A percentile compares a stretch with the other conserved stretches of the same genome.
Conservation (phyloP, 805 yeast genomes). For the Candida dajiaensis region DNA sequence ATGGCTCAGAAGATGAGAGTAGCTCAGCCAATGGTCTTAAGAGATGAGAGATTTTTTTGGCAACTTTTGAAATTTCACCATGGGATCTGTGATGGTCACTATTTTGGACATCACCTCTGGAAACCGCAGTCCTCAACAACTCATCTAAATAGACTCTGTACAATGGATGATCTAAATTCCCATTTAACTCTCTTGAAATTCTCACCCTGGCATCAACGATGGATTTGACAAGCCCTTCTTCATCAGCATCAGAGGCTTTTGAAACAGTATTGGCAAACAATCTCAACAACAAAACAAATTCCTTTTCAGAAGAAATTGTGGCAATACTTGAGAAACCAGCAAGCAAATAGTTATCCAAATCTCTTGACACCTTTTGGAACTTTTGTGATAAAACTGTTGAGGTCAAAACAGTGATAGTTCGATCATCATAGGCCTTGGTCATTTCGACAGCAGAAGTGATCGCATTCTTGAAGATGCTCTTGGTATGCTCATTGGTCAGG, state of each 20-base stretch:
- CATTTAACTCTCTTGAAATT: conserved; percentile 31
- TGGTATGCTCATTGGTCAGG: conserved; percentile 6
- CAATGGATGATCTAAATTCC: conserved; percentile 34
- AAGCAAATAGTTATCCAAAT: conserved; percentile 49
- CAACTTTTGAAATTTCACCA: conserved; percentile 62
- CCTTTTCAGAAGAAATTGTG: conserved; percentile 54
- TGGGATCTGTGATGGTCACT: conserved; percentile 78
- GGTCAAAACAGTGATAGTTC: conserved; percentile 68
- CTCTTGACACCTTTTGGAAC: conserved; percentile 41
- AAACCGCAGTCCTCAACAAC: conserved; percentile 57
- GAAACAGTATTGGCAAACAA: conserved; percentile 46
- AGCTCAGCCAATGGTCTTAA: conserved; percentile 72
- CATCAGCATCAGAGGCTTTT: conserved; percentile 38
- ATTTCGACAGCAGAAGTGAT: conserved; percentile 63
- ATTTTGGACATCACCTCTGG: conserved; percentile 73
- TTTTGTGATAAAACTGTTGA: conserved; percentile 82
- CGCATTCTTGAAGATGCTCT: conserved; percentile 52
- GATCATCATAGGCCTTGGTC: conserved; percentile 60
- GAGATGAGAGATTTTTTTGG: conserved; percentile 55
- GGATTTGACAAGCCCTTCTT: conserved; percentile 31
- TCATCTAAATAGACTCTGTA: conserved; percentile 57
- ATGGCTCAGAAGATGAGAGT: conserved; percentile 52
- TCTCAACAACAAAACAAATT: conserved; percentile 57
- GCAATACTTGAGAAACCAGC: conserved; percentile 61
- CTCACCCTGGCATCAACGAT: conserved; percentile 45